Conservation (phyloP, 2,329 filamentous ascomycete genomes). For the Talaromyces sp. region DNA sequence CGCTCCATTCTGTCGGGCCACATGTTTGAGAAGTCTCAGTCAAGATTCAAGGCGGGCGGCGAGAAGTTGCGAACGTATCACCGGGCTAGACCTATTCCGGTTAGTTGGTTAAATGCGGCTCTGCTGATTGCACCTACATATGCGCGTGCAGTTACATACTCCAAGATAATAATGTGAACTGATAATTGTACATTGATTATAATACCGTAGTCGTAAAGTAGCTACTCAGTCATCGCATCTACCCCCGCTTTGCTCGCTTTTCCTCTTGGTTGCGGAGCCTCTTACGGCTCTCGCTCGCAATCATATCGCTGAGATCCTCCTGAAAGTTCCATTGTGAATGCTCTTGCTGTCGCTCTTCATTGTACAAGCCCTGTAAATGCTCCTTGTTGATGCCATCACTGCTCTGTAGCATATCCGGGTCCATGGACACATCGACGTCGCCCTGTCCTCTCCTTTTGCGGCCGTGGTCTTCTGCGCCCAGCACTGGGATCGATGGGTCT, state of each 20-base stretch:
- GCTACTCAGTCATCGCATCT: background rate
- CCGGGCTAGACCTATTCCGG: background rate
- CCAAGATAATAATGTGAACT: background rate
- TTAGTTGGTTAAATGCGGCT: background rate
- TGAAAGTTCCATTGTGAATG: constrained; percentile 71
- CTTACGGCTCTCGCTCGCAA: constrained; percentile 87
- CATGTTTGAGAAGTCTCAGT: background rate
- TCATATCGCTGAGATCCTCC: constrained; percentile 93
- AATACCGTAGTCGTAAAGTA: background rate
- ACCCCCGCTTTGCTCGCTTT: constrained; percentile 55
- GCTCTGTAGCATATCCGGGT: constrained; percentile 71
- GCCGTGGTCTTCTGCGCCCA: constrained; percentile 72
- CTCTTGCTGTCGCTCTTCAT: constrained; percentile 62
- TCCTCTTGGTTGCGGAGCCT: constrained; percentile 83
- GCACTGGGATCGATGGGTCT: constrained; percentile 58
- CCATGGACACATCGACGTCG: constrained; percentile 87
- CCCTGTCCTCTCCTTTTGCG: constrained; percentile 93
- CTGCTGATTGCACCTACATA: background rate
- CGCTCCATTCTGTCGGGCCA: background rate
- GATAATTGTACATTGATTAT: background rate
- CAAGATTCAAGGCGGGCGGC: background rate
- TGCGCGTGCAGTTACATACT: background rate
- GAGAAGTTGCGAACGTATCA: background rate
- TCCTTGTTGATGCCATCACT: constrained; percentile 80
- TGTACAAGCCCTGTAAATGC: constrained; percentile 73